Conservation (phyloP, 2,329 filamentous ascomycete species). For the Clathrospora elynae region DNA sequence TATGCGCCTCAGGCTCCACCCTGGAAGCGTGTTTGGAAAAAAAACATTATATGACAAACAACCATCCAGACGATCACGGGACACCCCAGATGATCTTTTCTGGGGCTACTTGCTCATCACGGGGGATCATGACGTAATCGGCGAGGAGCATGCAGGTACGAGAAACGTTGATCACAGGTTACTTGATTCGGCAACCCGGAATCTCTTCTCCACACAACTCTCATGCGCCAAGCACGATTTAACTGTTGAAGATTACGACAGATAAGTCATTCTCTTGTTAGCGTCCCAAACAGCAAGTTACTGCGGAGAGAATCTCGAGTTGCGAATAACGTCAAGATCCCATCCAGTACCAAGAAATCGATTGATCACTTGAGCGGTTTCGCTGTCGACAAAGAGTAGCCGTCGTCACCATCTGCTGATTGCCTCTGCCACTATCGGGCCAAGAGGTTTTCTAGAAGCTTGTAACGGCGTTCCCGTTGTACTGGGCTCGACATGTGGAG, state of each 20-base stretch:
- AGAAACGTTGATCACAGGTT: conserved; percentile 12
- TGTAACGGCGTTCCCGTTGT: neutral
- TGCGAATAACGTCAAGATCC: conserved; percentile 3
- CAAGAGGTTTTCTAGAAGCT: conserved; percentile 7
- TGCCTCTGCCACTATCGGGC: too few species aligned
- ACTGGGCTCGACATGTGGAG: neutral
- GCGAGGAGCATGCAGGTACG: conserved; percentile 17
- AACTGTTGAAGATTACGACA: conserved; percentile 7
- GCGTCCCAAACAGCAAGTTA: neutral
- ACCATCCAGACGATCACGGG: conserved; percentile 2
- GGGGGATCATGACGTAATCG: conserved; percentile 10
- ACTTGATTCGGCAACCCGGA: conserved; percentile 11
- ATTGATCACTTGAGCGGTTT: conserved; percentile 1
- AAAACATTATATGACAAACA: conserved; percentile 4
- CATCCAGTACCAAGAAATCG: conserved; percentile 1
- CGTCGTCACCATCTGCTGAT: conserved; percentile 3
- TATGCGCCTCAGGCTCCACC: conserved; percentile 2
- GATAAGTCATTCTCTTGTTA: conserved; percentile 1
- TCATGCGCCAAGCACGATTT: conserved; percentile 3
- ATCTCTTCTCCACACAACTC: conserved; percentile 1
- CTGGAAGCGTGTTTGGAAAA: neutral
- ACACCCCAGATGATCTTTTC: conserved; percentile 9
- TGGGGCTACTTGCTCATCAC: conserved; percentile 5
- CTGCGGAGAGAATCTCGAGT: neutral
- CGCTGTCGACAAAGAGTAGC: neutral